Conservation (phyloP, 352 stramenopile genomes). For the Paralagenidium karlingii region DNA sequence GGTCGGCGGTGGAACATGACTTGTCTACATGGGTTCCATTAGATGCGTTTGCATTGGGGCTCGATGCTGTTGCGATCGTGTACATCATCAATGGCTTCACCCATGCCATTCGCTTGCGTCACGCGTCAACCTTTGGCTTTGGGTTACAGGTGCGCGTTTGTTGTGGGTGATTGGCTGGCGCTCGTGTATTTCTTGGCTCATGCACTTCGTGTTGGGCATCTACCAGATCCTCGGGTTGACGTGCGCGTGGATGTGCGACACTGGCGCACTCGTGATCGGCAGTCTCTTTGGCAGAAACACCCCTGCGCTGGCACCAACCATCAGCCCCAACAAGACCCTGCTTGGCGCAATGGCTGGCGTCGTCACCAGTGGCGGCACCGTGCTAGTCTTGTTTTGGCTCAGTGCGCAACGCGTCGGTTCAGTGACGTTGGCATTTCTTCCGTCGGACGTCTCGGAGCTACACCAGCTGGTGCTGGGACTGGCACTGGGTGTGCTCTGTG, state of each 20-base stretch:
- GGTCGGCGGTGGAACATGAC: too few relatives aligned
- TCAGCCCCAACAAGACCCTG: slow-evolving; percentile 62
- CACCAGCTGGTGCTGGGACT: slow-evolving; percentile 29
- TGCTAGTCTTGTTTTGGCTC: slow-evolving; percentile 26
- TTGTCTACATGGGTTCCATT: too few relatives aligned
- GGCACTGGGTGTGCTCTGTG: slow-evolving; percentile 38
- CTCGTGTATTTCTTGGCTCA: too few relatives aligned
- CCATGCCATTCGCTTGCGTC: slow-evolving; percentile 45
- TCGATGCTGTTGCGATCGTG: slow-evolving; percentile 38
- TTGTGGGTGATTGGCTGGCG: background rate
- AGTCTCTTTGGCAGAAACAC: slow-evolving; percentile 38
- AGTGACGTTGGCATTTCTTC: slow-evolving; percentile 12
- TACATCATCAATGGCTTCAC: slow-evolving; percentile 52
- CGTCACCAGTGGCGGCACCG: slow-evolving; percentile 27
- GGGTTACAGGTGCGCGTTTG: slow-evolving; percentile 14
- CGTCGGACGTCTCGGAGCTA: slow-evolving; percentile 8
- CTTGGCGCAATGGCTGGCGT: slow-evolving; percentile 39
- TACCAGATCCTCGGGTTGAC: slow-evolving; percentile 49
- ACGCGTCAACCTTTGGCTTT: slow-evolving; percentile 29
- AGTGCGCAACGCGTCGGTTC: slow-evolving; percentile 3
- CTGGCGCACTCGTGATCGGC: slow-evolving; percentile 36
- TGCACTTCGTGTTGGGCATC: too few relatives aligned
- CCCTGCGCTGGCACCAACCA: slow-evolving; percentile 34
- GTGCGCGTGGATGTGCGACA: slow-evolving; percentile 60
- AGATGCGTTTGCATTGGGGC: too few relatives aligned